Conservation (phyloP, 1,284 basidiomycete genomes). For the Ceratobasidium sp. region DNA sequence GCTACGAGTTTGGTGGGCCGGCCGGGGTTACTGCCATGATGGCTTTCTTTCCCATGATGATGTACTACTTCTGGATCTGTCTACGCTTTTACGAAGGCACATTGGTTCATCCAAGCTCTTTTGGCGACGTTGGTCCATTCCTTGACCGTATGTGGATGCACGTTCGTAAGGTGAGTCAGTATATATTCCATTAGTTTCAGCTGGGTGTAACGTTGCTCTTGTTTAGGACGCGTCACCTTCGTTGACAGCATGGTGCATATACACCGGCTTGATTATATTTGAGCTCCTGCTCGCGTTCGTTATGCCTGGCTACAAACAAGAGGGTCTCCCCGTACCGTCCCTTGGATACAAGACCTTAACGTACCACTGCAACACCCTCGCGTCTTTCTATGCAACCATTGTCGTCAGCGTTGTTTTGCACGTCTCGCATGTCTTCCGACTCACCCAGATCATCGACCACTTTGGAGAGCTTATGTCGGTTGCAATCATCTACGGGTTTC, state of each 20-base stretch:
- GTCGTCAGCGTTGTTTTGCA: slow-evolving; percentile 82
- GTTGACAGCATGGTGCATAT: slow-evolving; percentile 86
- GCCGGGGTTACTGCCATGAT: slow-evolving; percentile 93
- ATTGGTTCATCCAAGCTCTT: slow-evolving; percentile 77
- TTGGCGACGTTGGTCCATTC: slow-evolving; percentile 83
- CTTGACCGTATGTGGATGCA: slow-evolving; percentile 85
- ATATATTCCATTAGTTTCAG: not conserved
- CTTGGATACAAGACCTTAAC: slow-evolving; percentile 90
- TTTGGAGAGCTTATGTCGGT: slow-evolving; percentile 97
- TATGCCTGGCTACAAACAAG: slow-evolving; percentile 92
- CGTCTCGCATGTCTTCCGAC: slow-evolving; percentile 83
- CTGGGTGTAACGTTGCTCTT: not conserved
- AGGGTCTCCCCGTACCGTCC: slow-evolving; percentile 93
- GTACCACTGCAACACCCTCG: slow-evolving; percentile 97
- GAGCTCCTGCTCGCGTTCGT: slow-evolving; percentile 91
- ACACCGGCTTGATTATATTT: slow-evolving; percentile 88
- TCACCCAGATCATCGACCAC: slow-evolving; percentile 96
- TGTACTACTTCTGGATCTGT: slow-evolving; percentile 99
- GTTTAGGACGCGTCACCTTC: slow-evolving; percentile 92
- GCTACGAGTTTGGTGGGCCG: slow-evolving; percentile 97
- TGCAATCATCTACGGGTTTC: slow-evolving; percentile 91
- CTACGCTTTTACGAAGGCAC: slow-evolving; percentile 95
- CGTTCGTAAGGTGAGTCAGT: slow-evolving; percentile 71
- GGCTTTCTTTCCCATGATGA: slow-evolving; percentile 88
- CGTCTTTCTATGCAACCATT: slow-evolving; percentile 88